Base-by-base conservation (phyloP, 106 monocot genomes). In the Gastrodia elata region DNA sequence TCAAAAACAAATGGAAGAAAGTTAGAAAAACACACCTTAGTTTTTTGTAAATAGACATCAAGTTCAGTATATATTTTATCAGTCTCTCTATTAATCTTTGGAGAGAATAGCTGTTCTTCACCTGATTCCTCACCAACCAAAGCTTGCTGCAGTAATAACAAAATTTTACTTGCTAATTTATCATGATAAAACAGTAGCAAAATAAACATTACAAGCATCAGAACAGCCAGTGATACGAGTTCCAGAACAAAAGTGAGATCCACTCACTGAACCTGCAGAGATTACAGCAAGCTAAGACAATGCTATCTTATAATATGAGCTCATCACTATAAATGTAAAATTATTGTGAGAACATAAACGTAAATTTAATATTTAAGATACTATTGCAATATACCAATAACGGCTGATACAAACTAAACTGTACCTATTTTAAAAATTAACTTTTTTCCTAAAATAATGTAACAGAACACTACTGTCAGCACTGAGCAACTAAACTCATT, bases 21-120 rank as follows among this genome's bases (percentile, higher is more conserved):
- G 59, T n/a, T 25, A 33, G 7, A 69, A 26, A 28, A 32, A 27
- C 35, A 77, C 84, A 91, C 91, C 85, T 80, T 78, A 38, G 88
- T 74, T 39, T 82, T 84, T 70, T 80, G 80, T 55, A 91, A 56
- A 71, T 86, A 87, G 26, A 74, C 76, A 71, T 91, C 93, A 73
- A 93, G 84, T 68, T 94, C 91, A 30, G 84, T 87, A 76, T 78
- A 77, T 38, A 81, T 84, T 73, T 44, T 61, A 84, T 86, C 81
- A 56, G 83, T 84, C 5, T 61, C 33, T 11, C 30, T 64, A 40
- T 64, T 72, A 26, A 73, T 84, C 48, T 73, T 79, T 24, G 84
- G 75, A 52, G 87, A 86, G 87, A 93, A 93, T 57, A 93, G 81
- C 56, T 91, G 98, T 39, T 93, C 91, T 68, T 98, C 93, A 75